Percentiles rank a stretch among this genome's conserved stretches.
phyloP scores from a whole-genome alignment of 495 filamentous ascomycete genomes.

The Penicillium canescens region DNA sequence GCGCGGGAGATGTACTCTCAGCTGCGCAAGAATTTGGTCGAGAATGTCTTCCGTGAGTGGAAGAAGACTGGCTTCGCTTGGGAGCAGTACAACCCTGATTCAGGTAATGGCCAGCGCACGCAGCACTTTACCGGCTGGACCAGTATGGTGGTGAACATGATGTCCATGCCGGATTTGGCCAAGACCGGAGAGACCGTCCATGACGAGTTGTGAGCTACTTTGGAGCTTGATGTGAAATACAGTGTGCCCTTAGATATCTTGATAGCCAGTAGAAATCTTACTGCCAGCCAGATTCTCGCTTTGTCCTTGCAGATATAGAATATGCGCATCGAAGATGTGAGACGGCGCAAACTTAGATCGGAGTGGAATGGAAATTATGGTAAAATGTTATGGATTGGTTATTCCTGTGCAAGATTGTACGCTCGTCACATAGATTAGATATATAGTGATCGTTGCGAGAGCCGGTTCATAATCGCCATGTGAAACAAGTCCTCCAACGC shows the following conservation, averaged over 20 bases:
- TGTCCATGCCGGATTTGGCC: conserved; percentile 75
- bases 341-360: no score
- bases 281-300: no score
- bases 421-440: conserved; percentile 16
- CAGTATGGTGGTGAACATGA: conserved; percentile 94
- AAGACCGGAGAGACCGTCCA: conserved; percentile 27
- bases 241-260: no score
- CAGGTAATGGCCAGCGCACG: conserved; percentile 86
- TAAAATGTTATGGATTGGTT: no score
- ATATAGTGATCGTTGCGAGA: conserved; percentile 11
- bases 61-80: conserved; percentile 92
- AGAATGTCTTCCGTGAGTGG: conserved; percentile 88
- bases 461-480: not conserved
- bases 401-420: no score
- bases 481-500: conserved; percentile 9
- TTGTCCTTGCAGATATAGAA: no score
- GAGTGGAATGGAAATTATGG: no score
- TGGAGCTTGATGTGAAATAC: conserved; percentile 23
- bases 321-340: no score
- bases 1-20: conserved; percentile 73
- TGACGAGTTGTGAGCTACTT: conserved; percentile 41
- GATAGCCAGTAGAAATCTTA: no score
- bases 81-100: conserved; percentile 98
- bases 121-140: conserved; percentile 99
- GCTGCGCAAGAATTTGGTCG: conserved; percentile 80